phyloP scores from a whole-genome alignment of 176 grass and related monocot genomes.

The Carex cristatella region DNA sequence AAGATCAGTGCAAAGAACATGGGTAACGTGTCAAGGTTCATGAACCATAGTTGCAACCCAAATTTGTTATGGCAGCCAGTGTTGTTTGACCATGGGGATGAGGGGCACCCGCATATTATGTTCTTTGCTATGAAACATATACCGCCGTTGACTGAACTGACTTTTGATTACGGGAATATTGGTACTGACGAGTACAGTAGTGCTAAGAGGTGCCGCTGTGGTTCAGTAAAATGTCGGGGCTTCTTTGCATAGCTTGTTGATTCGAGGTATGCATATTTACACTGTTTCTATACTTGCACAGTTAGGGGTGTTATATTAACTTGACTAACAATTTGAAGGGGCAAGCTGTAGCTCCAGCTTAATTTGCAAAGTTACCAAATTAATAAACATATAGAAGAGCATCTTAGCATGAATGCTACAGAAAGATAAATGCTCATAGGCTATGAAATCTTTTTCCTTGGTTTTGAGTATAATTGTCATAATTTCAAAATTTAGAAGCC shows the following conservation, averaged over 20 bases:
- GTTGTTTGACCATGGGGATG: constrained; percentile 72
- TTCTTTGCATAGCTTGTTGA: constrained; percentile 38
- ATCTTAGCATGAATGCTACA: not conserved
- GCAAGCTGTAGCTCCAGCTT: not conserved
- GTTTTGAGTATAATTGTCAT: not conserved
- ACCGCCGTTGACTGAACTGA: constrained; percentile 89
- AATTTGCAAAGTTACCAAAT: not conserved
- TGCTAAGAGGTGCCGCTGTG: constrained; percentile 72
- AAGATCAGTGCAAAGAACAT: constrained; percentile 76
- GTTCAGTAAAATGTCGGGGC: constrained; percentile 57
- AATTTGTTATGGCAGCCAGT: constrained; percentile 88
- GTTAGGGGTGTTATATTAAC: not conserved
- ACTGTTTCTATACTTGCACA: not conserved
- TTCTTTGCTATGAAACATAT: constrained; percentile 94
- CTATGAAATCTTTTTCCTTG: not conserved
- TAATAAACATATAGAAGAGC: not conserved
- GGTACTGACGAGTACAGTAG: constrained; percentile 29
- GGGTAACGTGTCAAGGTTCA: constrained; percentile 77
- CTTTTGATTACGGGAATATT: constrained; percentile 68
- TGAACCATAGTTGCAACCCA: constrained; percentile 84
- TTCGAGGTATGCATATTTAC: not conserved
- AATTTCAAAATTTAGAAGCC: not conserved
- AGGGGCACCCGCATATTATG: constrained; percentile 69
- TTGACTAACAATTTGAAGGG: not conserved
- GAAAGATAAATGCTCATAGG: not conserved